Conservation (phyloP, 2,329 filamentous ascomycete genomes). For the Sporothrix pallida region DNA sequence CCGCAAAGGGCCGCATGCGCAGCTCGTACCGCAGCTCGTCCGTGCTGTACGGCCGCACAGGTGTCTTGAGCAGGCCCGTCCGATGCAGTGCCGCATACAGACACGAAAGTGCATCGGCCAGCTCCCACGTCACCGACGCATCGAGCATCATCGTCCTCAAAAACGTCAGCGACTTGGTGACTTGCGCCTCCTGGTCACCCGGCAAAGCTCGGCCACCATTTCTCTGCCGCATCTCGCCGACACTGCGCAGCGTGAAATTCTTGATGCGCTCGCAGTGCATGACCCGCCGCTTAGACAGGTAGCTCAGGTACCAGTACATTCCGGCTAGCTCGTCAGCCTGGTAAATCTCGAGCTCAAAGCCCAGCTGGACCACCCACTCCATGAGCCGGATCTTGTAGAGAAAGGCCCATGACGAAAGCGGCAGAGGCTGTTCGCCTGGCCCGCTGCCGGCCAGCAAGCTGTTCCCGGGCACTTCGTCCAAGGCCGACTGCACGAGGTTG, state of each 20-base stretch:
- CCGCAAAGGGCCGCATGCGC: constrained; percentile 82
- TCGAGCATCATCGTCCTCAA: constrained; percentile 68
- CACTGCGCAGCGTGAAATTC: constrained; percentile 60
- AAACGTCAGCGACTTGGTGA: constrained; percentile 58
- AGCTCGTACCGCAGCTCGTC: constrained; percentile 76
- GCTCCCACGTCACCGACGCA: constrained; percentile 65
- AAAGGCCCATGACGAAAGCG: constrained; percentile 87
- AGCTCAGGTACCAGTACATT: constrained; percentile 91
- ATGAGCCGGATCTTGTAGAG: constrained; percentile 89
- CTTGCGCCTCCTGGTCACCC: constrained; percentile 50
- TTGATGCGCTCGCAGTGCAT: constrained; percentile 76
- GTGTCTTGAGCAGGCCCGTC: constrained; percentile 58
- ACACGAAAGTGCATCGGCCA: constrained; percentile 60
- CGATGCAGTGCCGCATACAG: constrained; percentile 72
- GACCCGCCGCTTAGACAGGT: constrained; percentile 70
- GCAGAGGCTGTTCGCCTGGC: constrained; percentile 60
- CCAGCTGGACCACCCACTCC: constrained; percentile 85
- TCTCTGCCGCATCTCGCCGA: constrained; percentile 44
- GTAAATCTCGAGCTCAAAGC: constrained; percentile 93
- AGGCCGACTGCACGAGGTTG: constrained; percentile 65
- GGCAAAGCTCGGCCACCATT: constrained; percentile 40
- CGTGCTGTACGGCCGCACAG: constrained; percentile 67
- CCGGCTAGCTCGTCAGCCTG: constrained; percentile 80
- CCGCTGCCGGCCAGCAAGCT: background rate
- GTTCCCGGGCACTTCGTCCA: constrained; percentile 61